Evolutionary conservation across 805 yeast genomes (phyloP).

Genomic region (Saccharomycopsis lassenensis): DNA sequence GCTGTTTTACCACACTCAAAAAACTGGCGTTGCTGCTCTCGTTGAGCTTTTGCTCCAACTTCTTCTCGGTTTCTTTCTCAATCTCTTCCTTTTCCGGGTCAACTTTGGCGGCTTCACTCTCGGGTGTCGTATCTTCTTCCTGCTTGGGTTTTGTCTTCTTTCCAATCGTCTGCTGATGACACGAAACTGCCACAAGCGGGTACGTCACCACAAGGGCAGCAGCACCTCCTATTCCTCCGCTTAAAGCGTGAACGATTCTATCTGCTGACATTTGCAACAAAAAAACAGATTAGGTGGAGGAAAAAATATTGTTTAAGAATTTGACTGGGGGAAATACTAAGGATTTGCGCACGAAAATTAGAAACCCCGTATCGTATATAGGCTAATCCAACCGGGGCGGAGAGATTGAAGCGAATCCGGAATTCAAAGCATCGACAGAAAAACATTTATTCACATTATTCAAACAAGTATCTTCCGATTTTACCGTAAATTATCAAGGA

Average conservation of each 20-base stretch:
- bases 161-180: conserved; percentile 71
- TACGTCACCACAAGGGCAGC: conserved; percentile 79
- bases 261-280: conserved; percentile 21
- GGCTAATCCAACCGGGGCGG: too few relatives aligned
- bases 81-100: conserved; percentile 20
- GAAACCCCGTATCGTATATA: too few relatives aligned
- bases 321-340: too few relatives aligned
- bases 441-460: conserved; percentile 1
- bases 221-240: conserved; percentile 93
- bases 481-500: conserved; percentile 60
- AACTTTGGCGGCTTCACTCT: conserved; percentile 21
- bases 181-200: conserved; percentile 78
- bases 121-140: conserved; percentile 7
- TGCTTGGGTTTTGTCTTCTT: conserved; percentile 1
- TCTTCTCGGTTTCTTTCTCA: conserved; percentile 21
- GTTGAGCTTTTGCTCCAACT: too few relatives aligned
- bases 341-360: too few relatives aligned
- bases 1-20: conserved; percentile 29
- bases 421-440: too few relatives aligned
- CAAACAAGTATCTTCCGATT: conserved; percentile 45
- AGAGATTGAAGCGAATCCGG: too few relatives aligned
- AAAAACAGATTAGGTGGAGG: not conserved
- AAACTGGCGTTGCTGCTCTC: not conserved
- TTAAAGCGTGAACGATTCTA: conserved; percentile 75
- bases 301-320: too few relatives aligned